These are phyloP conservation scores for Leccinum olivaceoglutinosum DNA, from an alignment of 1,284 basidiomycete species.

Conservation along the genomic window DNA sequence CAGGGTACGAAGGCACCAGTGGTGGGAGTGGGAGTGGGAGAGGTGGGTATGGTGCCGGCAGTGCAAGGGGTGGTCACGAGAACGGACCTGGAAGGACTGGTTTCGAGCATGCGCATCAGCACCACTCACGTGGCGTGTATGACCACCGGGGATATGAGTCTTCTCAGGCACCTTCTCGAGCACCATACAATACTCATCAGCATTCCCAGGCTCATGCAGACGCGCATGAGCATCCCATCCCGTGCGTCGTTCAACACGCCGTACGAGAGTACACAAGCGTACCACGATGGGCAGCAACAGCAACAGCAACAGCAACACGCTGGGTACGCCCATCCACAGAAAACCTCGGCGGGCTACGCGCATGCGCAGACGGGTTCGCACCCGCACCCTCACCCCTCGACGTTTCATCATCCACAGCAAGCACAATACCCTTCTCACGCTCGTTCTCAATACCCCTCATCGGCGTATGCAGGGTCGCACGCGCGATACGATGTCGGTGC, in stretches of 20 bases:
- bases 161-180: slow-evolving; percentile 20
- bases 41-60: slow-evolving; percentile 18
- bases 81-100: slow-evolving; percentile 15
- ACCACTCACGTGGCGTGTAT: slow-evolving; percentile 20
- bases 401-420: slow-evolving; percentile 30
- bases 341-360: slow-evolving; percentile 23
- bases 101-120: slow-evolving; percentile 26
- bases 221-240: slow-evolving; percentile 15
- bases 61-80: slow-evolving; percentile 21
- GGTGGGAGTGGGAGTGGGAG: slow-evolving; percentile 15
- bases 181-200: slow-evolving; percentile 16
- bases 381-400: slow-evolving; percentile 25
- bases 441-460: slow-evolving; percentile 23
- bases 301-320: slow-evolving; percentile 13
- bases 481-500: slow-evolving; percentile 20
- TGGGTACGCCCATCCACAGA: slow-evolving; percentile 23
- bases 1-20: slow-evolving; percentile 17
- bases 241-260: slow-evolving; percentile 23
- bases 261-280: slow-evolving; percentile 26
- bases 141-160: slow-evolving; percentile 23
- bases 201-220: slow-evolving; percentile 21
- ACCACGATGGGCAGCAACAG: slow-evolving; percentile 23
- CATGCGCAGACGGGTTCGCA: slow-evolving; percentile 23
- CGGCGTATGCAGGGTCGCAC: slow-evolving; percentile 24
- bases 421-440: slow-evolving; percentile 25